These are phyloP conservation scores for Lipomyces japonicus DNA, from an alignment of 805 yeast species.

Conservation along the genomic window DNA sequence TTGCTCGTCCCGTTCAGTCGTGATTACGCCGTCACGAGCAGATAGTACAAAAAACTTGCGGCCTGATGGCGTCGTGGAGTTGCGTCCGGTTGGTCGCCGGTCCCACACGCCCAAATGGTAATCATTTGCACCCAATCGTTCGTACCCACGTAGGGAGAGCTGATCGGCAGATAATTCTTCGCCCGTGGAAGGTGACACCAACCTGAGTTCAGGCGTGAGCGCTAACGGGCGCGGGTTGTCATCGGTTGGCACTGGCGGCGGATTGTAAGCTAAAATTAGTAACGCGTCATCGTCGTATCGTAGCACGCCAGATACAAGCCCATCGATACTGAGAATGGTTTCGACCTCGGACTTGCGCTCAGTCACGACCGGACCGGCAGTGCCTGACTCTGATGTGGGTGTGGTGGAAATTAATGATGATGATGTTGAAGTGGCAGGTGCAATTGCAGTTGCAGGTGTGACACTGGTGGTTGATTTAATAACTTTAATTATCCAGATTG, in stretches of 20 bases:
- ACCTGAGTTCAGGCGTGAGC: conserved; percentile 67
- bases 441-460: background rate
- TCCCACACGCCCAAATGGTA: conserved; percentile 59
- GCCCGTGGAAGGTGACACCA: conserved; percentile 62
- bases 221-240: conserved; percentile 32
- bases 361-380: conserved; percentile 10
- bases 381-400: background rate
- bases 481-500: conserved; percentile 63
- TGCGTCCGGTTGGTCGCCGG: background rate
- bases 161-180: conserved; percentile 78
- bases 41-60: conserved; percentile 62
- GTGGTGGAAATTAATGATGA: background rate
- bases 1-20: conserved; percentile 61
- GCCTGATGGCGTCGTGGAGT: conserved; percentile 31
- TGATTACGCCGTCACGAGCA: conserved; percentile 76
- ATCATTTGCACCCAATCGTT: conserved; percentile 71
- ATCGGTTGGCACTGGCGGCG: conserved; percentile 20
- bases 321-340: conserved; percentile 39
- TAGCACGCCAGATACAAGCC: conserved; percentile 70
- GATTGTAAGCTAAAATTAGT: conserved; percentile 51
- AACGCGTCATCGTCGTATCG: conserved; percentile 70
- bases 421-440: conserved; percentile 9
- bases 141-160: conserved; percentile 56
- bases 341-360: conserved; percentile 28
- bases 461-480: conserved; percentile 18